Base-by-base conservation (phyloP, 371 early-diverging fungal genomes). In the Encephalitozoon romaleae region DNA sequence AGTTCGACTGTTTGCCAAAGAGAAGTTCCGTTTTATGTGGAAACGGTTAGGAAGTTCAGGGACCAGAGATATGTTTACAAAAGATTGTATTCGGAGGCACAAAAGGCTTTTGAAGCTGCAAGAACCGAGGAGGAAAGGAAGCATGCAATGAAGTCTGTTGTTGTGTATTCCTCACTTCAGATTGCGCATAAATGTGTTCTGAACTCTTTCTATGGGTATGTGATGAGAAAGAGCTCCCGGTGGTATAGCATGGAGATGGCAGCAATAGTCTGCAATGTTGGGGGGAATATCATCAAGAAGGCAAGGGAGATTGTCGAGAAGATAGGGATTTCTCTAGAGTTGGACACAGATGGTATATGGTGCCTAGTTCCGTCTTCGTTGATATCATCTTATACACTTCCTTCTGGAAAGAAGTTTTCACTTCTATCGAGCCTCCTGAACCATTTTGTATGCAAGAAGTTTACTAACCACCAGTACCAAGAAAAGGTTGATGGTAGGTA, bases 221-320 rank as follows among this genome's bases (percentile, higher is more conserved):
- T 96, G 34, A 98, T 96, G 97, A 88, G 95, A 76, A 96, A 94
- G 84, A 96, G 95, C 42, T 92, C 95, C 0, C 90, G 99, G 67
- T 99, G 99, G 99, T 94, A 93, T 83, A 95, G 95, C 0, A 89
- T 97, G 88, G 97, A 97, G 84, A 99, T 98, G 98, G 98, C 95
- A 0, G 98, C 97, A 45, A 79, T 83, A n/a, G 96, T 96, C 47
- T 97, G 98, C 86, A 82, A 93, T 78, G 94, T 94, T 0, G 98
- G 98, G 12, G 91, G 95, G 0, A 88, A 88, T 26, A 96, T 99
- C 80, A 98, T 98, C 78, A 95, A 94, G 83, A 89, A 92, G 87
- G 97, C 98, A 8, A 89, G 94, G 32, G 85, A 89, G 54, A 86
- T 94, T 6, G 90, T 98, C 0, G 97, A 97, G 76, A 89, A 91